Percentiles rank a stretch among this genome's conserved stretches.
phyloP scores from a whole-genome alignment of 2,329 filamentous ascomycete species.

The Alternaria gansuensis region DNA sequence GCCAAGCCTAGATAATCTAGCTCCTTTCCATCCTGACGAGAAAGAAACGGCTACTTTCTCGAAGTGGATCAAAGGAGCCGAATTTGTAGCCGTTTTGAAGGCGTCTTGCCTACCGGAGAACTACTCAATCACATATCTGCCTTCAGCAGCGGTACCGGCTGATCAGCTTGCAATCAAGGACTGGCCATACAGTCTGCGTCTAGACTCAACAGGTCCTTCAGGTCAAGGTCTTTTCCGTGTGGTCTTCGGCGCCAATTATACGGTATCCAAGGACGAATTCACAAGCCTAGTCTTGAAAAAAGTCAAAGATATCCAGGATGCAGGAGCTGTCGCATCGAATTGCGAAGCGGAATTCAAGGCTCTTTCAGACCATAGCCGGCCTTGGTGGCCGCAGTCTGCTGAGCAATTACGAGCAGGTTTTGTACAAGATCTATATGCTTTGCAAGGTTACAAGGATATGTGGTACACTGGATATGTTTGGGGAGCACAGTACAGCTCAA shows the following conservation, averaged over 20 bases:
- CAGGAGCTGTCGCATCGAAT: conserved; percentile 16
- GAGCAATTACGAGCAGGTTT: conserved; percentile 27
- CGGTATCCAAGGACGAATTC: conserved; percentile 17
- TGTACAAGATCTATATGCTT: conserved; percentile 30
- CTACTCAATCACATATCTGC: conserved; percentile 24
- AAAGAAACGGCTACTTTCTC: conserved; percentile 27
- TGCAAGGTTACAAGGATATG: conserved; percentile 32
- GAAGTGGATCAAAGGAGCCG: conserved; percentile 16
- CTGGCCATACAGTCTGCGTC: conserved; percentile 27
- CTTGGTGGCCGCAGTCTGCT: conserved; percentile 21
- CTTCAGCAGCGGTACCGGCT: conserved; percentile 15
- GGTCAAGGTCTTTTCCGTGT: conserved; percentile 28
- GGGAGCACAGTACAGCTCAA: conserved; percentile 32
- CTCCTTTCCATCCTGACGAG: conserved; percentile 22
- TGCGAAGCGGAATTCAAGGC: conserved; percentile 26
- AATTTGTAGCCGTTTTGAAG: conserved; percentile 27
- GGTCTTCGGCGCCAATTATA: conserved; percentile 27
- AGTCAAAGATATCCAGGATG: conserved; percentile 18
- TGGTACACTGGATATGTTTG: conserved; percentile 36
- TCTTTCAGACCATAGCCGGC: conserved; percentile 28
- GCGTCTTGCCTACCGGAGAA: conserved; percentile 36
- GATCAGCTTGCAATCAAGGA: conserved; percentile 31
- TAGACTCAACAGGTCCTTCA: conserved; percentile 31
- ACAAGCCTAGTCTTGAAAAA: conserved; percentile 12
- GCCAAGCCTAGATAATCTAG: conserved; percentile 23